Conservation (phyloP, 352 stramenopile genomes). For the Stephanocyclus meneghinianus region DNA sequence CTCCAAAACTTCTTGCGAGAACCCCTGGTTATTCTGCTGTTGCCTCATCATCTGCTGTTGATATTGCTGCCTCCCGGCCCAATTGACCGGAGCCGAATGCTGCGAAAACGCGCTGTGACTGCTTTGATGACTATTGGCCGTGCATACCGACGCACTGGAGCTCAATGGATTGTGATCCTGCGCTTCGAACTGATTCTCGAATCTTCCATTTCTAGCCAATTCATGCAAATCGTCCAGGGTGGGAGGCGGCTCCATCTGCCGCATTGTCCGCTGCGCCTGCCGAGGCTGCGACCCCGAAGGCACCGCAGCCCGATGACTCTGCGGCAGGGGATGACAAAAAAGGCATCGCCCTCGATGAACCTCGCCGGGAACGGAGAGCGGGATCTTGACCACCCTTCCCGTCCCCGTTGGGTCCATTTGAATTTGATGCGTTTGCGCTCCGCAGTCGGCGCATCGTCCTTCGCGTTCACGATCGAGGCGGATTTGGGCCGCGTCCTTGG, state of each 20-base stretch:
- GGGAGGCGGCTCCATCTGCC: conserved; percentile 7
- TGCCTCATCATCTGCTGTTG: conserved; percentile 19
- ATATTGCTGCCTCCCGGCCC: conserved; percentile 11
- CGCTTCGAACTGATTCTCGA: conserved; percentile 7
- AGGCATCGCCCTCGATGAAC: conserved; percentile 55
- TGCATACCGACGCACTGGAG: conserved; percentile 32
- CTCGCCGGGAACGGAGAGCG: conserved; percentile 41
- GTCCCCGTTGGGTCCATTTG: conserved; percentile 24
- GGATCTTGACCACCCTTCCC: conserved; percentile 30
- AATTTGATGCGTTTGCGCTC: conserved; percentile 54
- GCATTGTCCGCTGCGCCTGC: not conserved
- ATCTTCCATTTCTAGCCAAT: conserved; percentile 2
- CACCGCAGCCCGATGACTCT: not conserved
- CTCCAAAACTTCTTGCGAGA: conserved; percentile 29
- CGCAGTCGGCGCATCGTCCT: conserved; percentile 48
- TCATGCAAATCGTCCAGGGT: conserved; percentile 13
- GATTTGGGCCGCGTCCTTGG: conserved; percentile 19
- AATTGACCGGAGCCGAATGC: conserved; percentile 36
- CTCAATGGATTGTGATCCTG: conserved; percentile 5
- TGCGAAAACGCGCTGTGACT: conserved; percentile 37
- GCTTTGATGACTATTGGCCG: conserved; percentile 24
- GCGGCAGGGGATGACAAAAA: conserved; percentile 51
- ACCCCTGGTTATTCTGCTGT: conserved; percentile 12
- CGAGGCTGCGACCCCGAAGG: not conserved
- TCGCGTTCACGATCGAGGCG: conserved; percentile 45